Base-by-base conservation (phyloP, 2,329 filamentous ascomycete genomes). In the Fusarium illudens region DNA sequence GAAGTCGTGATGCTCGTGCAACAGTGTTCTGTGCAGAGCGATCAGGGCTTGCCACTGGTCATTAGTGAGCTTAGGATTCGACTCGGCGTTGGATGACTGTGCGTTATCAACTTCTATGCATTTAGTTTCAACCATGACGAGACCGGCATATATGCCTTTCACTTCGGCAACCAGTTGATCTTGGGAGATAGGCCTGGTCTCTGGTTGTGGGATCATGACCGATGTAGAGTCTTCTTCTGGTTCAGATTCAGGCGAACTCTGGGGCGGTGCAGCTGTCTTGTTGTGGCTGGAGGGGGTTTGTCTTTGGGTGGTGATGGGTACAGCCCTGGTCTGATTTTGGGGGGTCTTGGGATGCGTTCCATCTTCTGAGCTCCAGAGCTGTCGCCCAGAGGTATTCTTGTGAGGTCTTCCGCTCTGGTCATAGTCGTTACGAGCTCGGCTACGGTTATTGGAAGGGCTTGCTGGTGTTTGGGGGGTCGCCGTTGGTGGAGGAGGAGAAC, bases 1-100 rank as follows among this genome's bases (percentile, higher is more conserved):
- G 72, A 95, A 95, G 64, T 95, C 92, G 60, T 94, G 91, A 60
- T 95, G 91, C 63, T 97, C 93, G 65, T 96, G 89, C 0, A 97
- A 80, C 0, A 97, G 76, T 0, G 93, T 96, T 1, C 92, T 84
- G 70, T 98, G 95, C 0, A 97, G 77, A 0, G 91, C 90, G 37
- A 97, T 93, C 0, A 97, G 78, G 0, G 92, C 91, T 67, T 96
- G 91, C 91, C 92, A 97, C 71, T 97, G 92, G 53, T 94, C 89
- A 37, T 86, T 81, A 22, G 82, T 88, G 0, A 90, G 76, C 15
- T 83, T 81, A 0, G 75, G 77, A 2, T 80, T 77, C 0, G 80
- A 72, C 2, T 82, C 79, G 1, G 79, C 80, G 4, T 84, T 80
- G 0, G 80, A 79, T 0, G 83, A 84, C 44, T 89, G 86, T 0